Percentiles rank a stretch among this genome's conserved stretches.
Evolutionary conservation across 257 asterid species (phyloP).

Genomic region (Rehmannia glutinosa): DNA sequence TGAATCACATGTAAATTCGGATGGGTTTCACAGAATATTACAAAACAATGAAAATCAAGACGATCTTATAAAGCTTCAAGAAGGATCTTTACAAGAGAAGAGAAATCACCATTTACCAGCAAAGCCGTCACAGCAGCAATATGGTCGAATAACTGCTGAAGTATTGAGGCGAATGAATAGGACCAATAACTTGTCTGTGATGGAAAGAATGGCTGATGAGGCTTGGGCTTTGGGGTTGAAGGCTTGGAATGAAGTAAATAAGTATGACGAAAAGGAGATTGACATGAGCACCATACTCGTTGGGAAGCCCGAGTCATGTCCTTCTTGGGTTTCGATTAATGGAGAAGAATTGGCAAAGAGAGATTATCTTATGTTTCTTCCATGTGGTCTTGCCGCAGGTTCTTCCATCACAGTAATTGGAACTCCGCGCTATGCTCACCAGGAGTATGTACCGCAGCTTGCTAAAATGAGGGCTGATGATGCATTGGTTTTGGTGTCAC

Average conservation of each 20-base stretch:
- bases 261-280: conserved; percentile 52
- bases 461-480: conserved; percentile 49
- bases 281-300: conserved; percentile 70
- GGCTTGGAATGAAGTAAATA: conserved; percentile 88
- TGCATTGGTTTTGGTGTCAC: conserved; percentile 76
- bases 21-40: conserved; percentile 49
- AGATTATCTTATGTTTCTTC: conserved; percentile 71
- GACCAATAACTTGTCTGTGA: conserved; percentile 41
- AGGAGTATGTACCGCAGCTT: conserved; percentile 89
- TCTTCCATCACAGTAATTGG: conserved; percentile 89
- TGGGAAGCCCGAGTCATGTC: conserved; percentile 91
- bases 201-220: conserved; percentile 87
- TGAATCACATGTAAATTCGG: conserved; percentile 34
- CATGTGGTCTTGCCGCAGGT: conserved; percentile 98
- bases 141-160: conserved; percentile 76
- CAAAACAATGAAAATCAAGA: conserved; percentile 42
- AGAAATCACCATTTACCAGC: conserved; percentile 8
- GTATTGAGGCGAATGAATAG: conserved; percentile 44
- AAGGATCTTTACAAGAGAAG: conserved; percentile 26
- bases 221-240: conserved; percentile 83
- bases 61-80: conserved; percentile 28
- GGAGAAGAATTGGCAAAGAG: conserved; percentile 59
- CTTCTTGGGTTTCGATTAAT: conserved; percentile 76
- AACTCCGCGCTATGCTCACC: conserved; percentile 81
- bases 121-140: conserved; percentile 43